Percentiles rank a stretch among this genome's conserved stretches.
Evolutionary conservation across 169 alveolate species (phyloP).

Genomic region (Plasmodium vivax): DNA sequence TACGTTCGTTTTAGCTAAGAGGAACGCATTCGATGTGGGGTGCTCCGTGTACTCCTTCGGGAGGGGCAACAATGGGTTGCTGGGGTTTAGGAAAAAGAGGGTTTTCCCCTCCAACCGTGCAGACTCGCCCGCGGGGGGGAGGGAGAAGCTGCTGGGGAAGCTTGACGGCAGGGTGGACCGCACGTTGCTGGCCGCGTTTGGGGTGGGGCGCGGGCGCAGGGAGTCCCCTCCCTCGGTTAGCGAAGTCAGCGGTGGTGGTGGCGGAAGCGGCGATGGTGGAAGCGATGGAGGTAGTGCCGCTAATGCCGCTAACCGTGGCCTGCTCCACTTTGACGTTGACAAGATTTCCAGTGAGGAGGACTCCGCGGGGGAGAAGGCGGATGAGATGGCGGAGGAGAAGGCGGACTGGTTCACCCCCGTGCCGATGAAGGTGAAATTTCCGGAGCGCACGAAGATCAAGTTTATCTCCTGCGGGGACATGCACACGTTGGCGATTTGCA

Average conservation of each 20-base stretch:
- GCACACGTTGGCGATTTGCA: slow-evolving; percentile 85
- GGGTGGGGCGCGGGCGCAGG: neutral
- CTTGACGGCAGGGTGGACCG: neutral
- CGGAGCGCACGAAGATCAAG: slow-evolving; percentile 70
- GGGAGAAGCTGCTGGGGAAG: neutral
- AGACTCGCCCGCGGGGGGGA: neutral
- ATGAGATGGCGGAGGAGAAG: slow-evolving; percentile 70
- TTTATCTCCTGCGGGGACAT: slow-evolving; percentile 88
- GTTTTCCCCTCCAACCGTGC: neutral
- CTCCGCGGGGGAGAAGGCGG: neutral
- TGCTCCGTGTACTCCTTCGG: slow-evolving; percentile 87
- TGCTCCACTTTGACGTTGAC: slow-evolving; percentile 9
- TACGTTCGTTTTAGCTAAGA: slow-evolving; percentile 80
- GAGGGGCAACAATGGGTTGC: slow-evolving; percentile 85
- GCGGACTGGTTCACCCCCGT: slow-evolving; percentile 86
- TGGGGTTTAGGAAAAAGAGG: slow-evolving; percentile 77
- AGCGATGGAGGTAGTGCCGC: neutral
- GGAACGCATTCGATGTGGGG: slow-evolving; percentile 42
- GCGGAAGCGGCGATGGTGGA: neutral
- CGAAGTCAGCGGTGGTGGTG: neutral
- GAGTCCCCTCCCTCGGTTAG: neutral
- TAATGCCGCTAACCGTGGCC: no score
- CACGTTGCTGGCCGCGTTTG: slow-evolving; percentile 24
- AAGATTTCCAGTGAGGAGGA: slow-evolving; percentile 11
- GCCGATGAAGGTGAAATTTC: slow-evolving; percentile 82